Conservation (phyloP, 495 filamentous ascomycete genomes). For the Geoglossum glabrum region DNA sequence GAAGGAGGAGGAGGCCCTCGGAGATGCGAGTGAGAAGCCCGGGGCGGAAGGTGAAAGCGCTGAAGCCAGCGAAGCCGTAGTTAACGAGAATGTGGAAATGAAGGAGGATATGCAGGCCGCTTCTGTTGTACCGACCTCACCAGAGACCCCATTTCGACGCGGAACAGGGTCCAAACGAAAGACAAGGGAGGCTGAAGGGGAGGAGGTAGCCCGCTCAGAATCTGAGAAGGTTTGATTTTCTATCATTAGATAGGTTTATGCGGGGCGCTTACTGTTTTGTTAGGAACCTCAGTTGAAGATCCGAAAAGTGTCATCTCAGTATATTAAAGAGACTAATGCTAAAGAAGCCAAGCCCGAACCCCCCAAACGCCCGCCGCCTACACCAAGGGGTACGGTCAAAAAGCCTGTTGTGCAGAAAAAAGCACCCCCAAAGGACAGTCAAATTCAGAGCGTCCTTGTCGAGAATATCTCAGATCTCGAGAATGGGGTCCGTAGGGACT, state of each 20-base stretch:
- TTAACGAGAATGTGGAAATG: neutral
- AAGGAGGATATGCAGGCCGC: neutral
- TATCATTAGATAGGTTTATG: neutral
- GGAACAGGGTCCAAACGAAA: constrained; percentile 20
- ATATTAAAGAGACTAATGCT: neutral
- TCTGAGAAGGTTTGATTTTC: constrained; percentile 2
- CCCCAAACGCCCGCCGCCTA: neutral
- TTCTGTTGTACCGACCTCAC: neutral
- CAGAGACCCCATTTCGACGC: neutral
- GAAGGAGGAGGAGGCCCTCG: constrained; percentile 7
- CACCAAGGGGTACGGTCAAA: neutral
- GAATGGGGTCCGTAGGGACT: constrained; percentile 20
- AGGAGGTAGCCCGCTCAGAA: constrained; percentile 1
- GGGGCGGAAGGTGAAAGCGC: constrained; percentile 17
- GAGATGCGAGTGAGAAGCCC: constrained; percentile 20
- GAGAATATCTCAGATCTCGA: neutral
- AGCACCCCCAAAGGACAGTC: neutral
- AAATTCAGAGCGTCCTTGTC: constrained; percentile 3
- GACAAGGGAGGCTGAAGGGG: constrained; percentile 15
- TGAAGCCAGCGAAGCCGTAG: neutral
- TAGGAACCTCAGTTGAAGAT: constrained; percentile 27
- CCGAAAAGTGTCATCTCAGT: constrained; percentile 28
- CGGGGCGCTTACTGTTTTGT: neutral
- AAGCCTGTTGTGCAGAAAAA: neutral
- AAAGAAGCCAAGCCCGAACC: neutral